phyloP scores from a whole-genome alignment of 495 filamentous ascomycete genomes.

The Neurospora africana region DNA sequence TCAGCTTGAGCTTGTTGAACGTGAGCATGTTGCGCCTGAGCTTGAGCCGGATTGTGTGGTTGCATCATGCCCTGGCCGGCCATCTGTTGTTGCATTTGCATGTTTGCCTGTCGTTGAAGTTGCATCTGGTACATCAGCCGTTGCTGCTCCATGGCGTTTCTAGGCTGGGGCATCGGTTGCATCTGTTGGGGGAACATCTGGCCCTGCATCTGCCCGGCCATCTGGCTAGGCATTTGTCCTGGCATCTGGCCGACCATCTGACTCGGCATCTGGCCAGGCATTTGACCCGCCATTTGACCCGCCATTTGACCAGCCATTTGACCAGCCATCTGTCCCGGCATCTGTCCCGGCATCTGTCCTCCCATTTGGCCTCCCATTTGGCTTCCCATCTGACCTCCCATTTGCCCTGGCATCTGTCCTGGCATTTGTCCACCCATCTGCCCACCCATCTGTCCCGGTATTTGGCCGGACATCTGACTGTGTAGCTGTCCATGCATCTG shows the following conservation, averaged over 20 bases:
- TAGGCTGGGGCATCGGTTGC: slow-evolving; percentile 46
- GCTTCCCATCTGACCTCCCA: slow-evolving; percentile 23
- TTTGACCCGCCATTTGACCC: background rate
- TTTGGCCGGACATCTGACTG: slow-evolving; percentile 24
- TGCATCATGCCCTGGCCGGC: slow-evolving; percentile 31
- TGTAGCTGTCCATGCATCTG: slow-evolving; percentile 28
- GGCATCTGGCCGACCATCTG: slow-evolving; percentile 27
- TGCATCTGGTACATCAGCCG: slow-evolving; percentile 56
- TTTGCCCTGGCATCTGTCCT: slow-evolving; percentile 12
- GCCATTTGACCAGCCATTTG: slow-evolving; percentile 23
- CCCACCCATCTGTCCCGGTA: slow-evolving; percentile 30
- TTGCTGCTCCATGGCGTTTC: slow-evolving; percentile 43
- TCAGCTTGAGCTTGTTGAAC: slow-evolving; percentile 12
- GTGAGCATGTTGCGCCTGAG: slow-evolving; percentile 7
- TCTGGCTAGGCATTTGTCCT: slow-evolving; percentile 11
- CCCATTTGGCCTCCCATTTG: slow-evolving; percentile 26
- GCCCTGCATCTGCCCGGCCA: slow-evolving; percentile 21
- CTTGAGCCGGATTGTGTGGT: slow-evolving; percentile 6
- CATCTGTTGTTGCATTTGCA: slow-evolving; percentile 38
- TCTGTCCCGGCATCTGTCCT: slow-evolving; percentile 25
- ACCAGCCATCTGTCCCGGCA: slow-evolving; percentile 24
- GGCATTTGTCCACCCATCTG: slow-evolving; percentile 15
- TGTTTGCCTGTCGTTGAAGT: slow-evolving; percentile 55
- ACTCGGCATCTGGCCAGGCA: slow-evolving; percentile 11
- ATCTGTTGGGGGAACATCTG: slow-evolving; percentile 42